Conservation (phyloP, 2,329 filamentous ascomycete genomes). For the Colletotrichum destructivum region DNA sequence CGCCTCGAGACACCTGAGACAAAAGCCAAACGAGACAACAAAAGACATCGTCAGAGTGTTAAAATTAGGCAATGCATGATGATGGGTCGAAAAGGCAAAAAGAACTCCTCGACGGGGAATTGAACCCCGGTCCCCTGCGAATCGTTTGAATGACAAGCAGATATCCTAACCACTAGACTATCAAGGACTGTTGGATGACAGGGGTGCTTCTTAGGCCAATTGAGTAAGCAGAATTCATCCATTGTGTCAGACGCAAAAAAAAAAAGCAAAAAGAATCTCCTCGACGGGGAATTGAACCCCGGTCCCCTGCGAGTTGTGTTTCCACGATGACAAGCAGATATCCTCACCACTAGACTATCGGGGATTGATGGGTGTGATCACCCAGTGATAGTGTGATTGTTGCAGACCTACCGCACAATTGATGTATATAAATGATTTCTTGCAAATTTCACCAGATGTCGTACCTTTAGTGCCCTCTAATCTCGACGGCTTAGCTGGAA, state of each 20-base stretch:
- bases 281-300: constrained; percentile 43
- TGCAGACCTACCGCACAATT: not conserved
- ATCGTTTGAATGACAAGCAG: too few species aligned
- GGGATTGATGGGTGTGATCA: constrained; percentile 9
- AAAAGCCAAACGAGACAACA: too few species aligned
- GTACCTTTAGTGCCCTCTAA: not conserved
- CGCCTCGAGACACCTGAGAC: too few species aligned
- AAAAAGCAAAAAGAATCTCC: constrained; percentile 21
- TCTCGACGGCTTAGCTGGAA: too few species aligned
- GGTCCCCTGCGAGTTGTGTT: constrained; percentile 34
- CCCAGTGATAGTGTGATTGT: constrained; percentile 15
- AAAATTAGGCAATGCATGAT: too few species aligned
- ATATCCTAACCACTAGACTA: too few species aligned
- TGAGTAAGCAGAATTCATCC: fast-evolving
- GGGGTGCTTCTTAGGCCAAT: fast-evolving
- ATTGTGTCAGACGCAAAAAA: too few species aligned
- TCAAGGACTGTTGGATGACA: too few species aligned
- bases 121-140: too few species aligned
- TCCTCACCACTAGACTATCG: constrained; percentile 43
- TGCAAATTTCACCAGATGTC: fast-evolving
- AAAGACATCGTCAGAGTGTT: too few species aligned
- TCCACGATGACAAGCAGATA: constrained; percentile 35
- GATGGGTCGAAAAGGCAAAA: too few species aligned
- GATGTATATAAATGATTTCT: not conserved
- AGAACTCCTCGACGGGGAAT: too few species aligned